A percentile compares a stretch with the other conserved stretches of the same genome.
phyloP scores from a whole-genome alignment of 371 early-diverging fungal species.

The Mortierella sp. region DNA sequence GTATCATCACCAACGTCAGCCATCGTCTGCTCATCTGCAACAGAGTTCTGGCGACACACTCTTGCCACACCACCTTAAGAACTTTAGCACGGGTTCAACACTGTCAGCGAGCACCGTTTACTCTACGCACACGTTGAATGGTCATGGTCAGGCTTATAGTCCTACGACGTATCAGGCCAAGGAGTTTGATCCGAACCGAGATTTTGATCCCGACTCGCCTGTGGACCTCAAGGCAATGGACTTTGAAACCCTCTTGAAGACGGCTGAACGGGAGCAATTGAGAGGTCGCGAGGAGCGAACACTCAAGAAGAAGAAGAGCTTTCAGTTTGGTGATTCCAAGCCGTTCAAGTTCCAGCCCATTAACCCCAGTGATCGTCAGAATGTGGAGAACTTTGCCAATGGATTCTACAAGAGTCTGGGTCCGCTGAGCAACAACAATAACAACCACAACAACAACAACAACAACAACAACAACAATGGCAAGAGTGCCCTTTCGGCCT shows the following conservation, averaged over 20 bases:
- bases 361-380: background rate
- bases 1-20: conserved; percentile 22
- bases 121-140: conserved; percentile 30
- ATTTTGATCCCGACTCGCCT: conserved; percentile 34
- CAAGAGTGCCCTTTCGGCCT: conserved; percentile 29
- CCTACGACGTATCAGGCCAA: conserved; percentile 15
- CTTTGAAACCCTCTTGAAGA: conserved; percentile 37
- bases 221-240: conserved; percentile 45
- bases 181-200: conserved; percentile 40
- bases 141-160: background rate
- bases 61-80: conserved; percentile 38
- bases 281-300: conserved; percentile 35
- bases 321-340: conserved; percentile 14
- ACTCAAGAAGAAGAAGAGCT: conserved; percentile 25
- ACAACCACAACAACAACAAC: too few species aligned
- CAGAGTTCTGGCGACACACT: conserved; percentile 33
- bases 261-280: conserved; percentile 44
- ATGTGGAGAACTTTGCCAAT: background rate
- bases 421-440: too few species aligned
- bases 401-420: conserved; percentile 4
- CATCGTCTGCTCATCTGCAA: conserved; percentile 30
- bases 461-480: background rate
- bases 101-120: conserved; percentile 26
- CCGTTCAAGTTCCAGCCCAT: conserved; percentile 5
- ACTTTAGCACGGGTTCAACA: conserved; percentile 42